Evolutionary conservation across 208 protist species (phyloP).

Genomic region (Angomonas ambiguus): DNA sequence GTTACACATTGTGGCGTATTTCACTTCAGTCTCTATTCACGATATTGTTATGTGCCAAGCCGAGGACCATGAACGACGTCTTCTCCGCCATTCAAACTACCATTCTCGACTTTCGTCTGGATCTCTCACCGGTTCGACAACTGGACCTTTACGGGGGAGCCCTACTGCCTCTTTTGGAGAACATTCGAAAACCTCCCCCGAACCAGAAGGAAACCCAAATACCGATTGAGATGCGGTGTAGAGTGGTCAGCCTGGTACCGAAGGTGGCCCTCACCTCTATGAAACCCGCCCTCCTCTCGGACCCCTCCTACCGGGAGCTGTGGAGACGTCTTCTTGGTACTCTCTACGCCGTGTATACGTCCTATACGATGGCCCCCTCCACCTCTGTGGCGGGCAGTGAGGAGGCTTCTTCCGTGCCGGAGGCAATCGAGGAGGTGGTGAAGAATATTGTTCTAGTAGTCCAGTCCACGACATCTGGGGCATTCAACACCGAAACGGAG

Average conservation of each 20-base stretch:
- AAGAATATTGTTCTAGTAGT: conserved; percentile 86
- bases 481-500: conserved; percentile 6
- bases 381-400: conserved; percentile 13
- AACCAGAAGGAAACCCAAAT: background rate
- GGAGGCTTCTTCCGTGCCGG: conserved; percentile 41
- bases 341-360: conserved; percentile 67
- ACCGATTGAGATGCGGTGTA: conserved; percentile 12
- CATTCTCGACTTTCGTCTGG: conserved; percentile 37
- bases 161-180: conserved; percentile 73
- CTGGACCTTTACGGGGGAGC: conserved; percentile 60
- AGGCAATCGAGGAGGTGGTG: conserved; percentile 82
- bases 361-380: conserved; percentile 16
- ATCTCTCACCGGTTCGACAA: conserved; percentile 26
- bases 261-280: conserved; percentile 63
- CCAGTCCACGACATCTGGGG: conserved; percentile 13
- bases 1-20: conserved; percentile 41
- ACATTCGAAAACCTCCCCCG: conserved; percentile 31
- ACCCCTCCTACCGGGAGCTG: conserved; percentile 36
- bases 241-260: conserved; percentile 57
- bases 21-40: conserved; percentile 38
- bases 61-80: conserved; percentile 33
- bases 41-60: conserved; percentile 36
- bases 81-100: conserved; percentile 60
- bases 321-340: conserved; percentile 74
- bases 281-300: conserved; percentile 17